Percentiles rank a stretch among this genome's conserved stretches.
These are phyloP conservation scores for Tremella yokohamensis DNA, from an alignment of 768 basidiomycete genomes.

Conservation along the genomic window DNA sequence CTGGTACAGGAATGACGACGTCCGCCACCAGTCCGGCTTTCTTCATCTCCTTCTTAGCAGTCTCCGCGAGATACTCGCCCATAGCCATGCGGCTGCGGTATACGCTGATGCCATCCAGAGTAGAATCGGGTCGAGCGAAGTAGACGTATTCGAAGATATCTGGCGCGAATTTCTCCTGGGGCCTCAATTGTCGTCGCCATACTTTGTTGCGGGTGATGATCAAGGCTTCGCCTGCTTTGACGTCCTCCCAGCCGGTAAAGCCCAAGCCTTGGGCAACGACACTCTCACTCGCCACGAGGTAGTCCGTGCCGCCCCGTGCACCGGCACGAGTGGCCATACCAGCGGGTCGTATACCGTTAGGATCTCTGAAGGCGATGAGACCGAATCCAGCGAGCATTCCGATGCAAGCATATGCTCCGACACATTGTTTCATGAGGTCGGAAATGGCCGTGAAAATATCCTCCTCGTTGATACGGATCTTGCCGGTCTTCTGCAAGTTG, in stretches of 20 bases:
- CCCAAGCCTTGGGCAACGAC: slow-evolving; percentile 92
- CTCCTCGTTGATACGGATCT: slow-evolving; percentile 94
- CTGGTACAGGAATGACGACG: slow-evolving; percentile 95
- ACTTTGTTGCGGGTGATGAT: slow-evolving; percentile 84
- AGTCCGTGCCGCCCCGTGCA: slow-evolving; percentile 65
- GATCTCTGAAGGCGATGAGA: slow-evolving; percentile 95
- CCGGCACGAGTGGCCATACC: slow-evolving; percentile 71
- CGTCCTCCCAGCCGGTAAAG: slow-evolving; percentile 88
- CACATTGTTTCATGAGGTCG: slow-evolving; percentile 79
- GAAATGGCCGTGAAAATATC: slow-evolving; percentile 95
- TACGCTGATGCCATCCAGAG: slow-evolving; percentile 93
- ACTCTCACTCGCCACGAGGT: slow-evolving; percentile 89
- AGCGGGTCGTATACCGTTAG: slow-evolving; percentile 91
- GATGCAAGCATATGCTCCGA: slow-evolving; percentile 92
- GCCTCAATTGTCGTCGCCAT: slow-evolving; percentile 67
- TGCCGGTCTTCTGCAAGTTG: slow-evolving; percentile 95
- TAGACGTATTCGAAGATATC: slow-evolving; percentile 99
- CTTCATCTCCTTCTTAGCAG: slow-evolving; percentile 70
- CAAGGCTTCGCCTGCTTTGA: slow-evolving; percentile 88
- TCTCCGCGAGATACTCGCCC: slow-evolving; percentile 89
- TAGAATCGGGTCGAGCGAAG: slow-evolving; percentile 95
- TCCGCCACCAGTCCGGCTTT: slow-evolving; percentile 61
- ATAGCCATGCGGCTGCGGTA: slow-evolving; percentile 98
- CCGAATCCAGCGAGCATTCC: slow-evolving; percentile 99
- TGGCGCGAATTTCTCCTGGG: slow-evolving; percentile 73